Evolutionary conservation across 345 rosid species (phyloP).

Genomic region (Cardamine chenopodiifolia): DNA sequence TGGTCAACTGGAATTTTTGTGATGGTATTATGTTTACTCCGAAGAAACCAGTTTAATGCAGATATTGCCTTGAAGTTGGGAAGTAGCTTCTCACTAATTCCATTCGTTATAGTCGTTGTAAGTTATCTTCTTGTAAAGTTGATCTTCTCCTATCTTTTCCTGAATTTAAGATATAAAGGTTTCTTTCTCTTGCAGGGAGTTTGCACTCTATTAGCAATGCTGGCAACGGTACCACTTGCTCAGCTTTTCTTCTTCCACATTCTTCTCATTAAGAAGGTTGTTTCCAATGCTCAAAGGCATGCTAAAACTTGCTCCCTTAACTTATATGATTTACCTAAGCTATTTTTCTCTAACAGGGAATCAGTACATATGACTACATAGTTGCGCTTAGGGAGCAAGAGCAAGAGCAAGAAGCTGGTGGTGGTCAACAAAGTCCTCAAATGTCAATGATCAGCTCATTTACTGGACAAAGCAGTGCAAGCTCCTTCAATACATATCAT

Average conservation of each 20-base stretch:
- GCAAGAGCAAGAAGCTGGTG: conserved; percentile 87
- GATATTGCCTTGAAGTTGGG: conserved; percentile 87
- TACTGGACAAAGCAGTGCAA: conserved; percentile 95
- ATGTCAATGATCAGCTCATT: conserved; percentile 96
- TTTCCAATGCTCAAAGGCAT: not conserved
- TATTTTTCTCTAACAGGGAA: conserved; percentile 59
- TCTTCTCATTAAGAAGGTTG: conserved; percentile 89
- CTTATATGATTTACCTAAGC: not conserved
- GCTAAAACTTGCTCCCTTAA: not conserved
- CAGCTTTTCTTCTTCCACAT: conserved; percentile 98
- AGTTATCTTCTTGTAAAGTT: conserved; percentile 35
- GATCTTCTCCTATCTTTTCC: not conserved
- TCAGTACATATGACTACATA: conserved; percentile 96
- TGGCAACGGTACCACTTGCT: conserved; percentile 91
- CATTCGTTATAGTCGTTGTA: conserved; percentile 92
- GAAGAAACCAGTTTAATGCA: conserved; percentile 62
- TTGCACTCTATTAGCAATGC: conserved; percentile 90
- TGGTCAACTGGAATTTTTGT: conserved; percentile 88
- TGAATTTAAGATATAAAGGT: conserved; percentile 5
- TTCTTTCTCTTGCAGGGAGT: conserved; percentile 54
- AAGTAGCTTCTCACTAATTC: conserved; percentile 92
- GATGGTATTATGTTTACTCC: conserved; percentile 76
- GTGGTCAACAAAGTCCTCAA: conserved; percentile 90
- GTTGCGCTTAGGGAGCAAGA: conserved; percentile 97
- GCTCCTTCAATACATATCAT: conserved; percentile 90